Evolutionary conservation across 2,329 filamentous ascomycete genomes (phyloP).

Genomic region (Ampelomyces quisqualis): DNA sequence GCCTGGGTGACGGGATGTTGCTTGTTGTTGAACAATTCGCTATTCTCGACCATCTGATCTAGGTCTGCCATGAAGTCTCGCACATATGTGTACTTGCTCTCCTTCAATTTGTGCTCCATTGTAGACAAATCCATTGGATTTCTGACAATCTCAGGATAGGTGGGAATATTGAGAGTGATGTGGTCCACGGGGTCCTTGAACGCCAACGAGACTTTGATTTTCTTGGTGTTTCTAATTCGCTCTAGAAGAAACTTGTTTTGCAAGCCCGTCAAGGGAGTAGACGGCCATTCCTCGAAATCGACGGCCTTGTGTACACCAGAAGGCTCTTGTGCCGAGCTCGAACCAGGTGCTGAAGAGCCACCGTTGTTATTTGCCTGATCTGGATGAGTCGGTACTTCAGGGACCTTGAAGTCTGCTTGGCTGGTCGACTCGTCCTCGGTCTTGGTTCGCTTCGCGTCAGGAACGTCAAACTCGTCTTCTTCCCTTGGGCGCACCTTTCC

Average conservation of each 20-base stretch:
- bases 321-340: constrained; percentile 35
- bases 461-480: constrained; percentile 57
- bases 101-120: constrained; percentile 78
- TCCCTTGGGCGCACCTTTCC: constrained; percentile 63
- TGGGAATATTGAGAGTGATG: constrained; percentile 73
- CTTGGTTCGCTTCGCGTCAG: constrained; percentile 77
- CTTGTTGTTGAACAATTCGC: constrained; percentile 77
- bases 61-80: constrained; percentile 74
- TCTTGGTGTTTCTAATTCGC: constrained; percentile 74
- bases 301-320: constrained; percentile 37
- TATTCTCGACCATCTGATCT: constrained; percentile 75
- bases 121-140: constrained; percentile 81
- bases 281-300: constrained; percentile 36
- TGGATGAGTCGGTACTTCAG: constrained; percentile 41
- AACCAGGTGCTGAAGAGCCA: constrained; percentile 16
- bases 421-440: constrained; percentile 55
- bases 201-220: constrained; percentile 74
- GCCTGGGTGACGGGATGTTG: constrained; percentile 71
- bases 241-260: constrained; percentile 65
- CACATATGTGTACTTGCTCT: constrained; percentile 67
- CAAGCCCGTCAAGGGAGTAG: constrained; percentile 50
- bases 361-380: constrained; percentile 36
- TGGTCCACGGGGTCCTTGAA: constrained; percentile 78
- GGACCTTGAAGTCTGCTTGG: constrained; percentile 47
- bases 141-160: constrained; percentile 70